Conservation (phyloP, 805 yeast species). For the Nakazawaea siamensis region DNA sequence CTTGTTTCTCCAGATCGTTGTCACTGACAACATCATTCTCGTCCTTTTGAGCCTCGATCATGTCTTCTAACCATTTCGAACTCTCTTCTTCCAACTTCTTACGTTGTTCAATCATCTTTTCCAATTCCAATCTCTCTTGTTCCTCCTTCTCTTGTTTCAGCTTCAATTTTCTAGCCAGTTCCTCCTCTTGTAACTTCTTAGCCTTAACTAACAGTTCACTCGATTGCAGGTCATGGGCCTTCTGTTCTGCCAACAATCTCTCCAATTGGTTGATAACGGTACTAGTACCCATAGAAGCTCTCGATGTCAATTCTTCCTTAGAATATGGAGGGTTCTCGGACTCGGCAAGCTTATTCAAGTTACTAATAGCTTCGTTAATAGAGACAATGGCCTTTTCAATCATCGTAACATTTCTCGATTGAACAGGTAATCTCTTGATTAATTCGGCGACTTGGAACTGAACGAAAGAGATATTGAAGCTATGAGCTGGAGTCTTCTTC, state of each 20-base stretch:
- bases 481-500: conserved; percentile 36
- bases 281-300: conserved; percentile 79
- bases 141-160: conserved; percentile 36
- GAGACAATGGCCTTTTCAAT: conserved; percentile 49
- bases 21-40: conserved; percentile 24
- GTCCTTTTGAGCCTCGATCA: conserved; percentile 26
- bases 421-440: conserved; percentile 50
- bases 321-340: conserved; percentile 68
- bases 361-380: conserved; percentile 51
- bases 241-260: conserved; percentile 64
- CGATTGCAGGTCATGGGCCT: conserved; percentile 49
- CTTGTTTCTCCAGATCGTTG: conserved; percentile 20
- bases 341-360: conserved; percentile 52
- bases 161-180: conserved; percentile 27
- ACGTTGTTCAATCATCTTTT: conserved; percentile 42
- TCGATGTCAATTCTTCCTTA: conserved; percentile 67
- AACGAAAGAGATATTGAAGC: conserved; percentile 76
- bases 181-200: conserved; percentile 53
- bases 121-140: conserved; percentile 41
- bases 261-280: conserved; percentile 68
- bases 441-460: conserved; percentile 84
- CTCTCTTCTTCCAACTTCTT: conserved; percentile 48
- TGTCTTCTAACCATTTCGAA: conserved; percentile 40
- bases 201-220: conserved; percentile 67
- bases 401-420: conserved; percentile 54